Evolutionary conservation across 345 rosid genomes (phyloP), one percentile per base, ranked within the genome.

Genomic region (Isatis tinctoria): DNA sequence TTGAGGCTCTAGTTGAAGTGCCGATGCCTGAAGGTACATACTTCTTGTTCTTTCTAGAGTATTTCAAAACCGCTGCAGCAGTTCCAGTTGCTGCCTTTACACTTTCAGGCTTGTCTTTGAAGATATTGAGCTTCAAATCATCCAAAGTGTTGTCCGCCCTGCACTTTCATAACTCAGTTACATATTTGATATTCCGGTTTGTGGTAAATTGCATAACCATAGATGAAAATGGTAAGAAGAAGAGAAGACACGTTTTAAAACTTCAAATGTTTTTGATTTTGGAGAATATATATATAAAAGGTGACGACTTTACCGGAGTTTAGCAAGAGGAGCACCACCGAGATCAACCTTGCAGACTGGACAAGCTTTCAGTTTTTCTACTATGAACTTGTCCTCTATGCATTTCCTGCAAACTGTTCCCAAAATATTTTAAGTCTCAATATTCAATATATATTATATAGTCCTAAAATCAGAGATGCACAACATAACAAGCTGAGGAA

Each of bases 261-360:
- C 28, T 3, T n/a, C n/a, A 13, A 32, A 62, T 51, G 16, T 51
- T 24, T 11, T 24, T 11, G 57, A 51, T 22, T 18, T 10, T 24
- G 57, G 35, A 24, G 32, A 18, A n/a, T 22, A 22, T 22, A 51
- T 51, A 51, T 51, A 49, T 49, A 49, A 49, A 10, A 49, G 28
- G 30, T 51, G 28, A 61, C 39, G 28, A 61, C 39, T 17, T 13
- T 80, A 75, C 74, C 57, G 48, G 58, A 62, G 71, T 36, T 36
- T 76, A 3, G 26, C 33, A 13, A 54, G 51, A 45, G 79, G 75
- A 36, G 22, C 9, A 54, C 9, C 65, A 63, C 75, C 79, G 37
- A 76, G 75, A 69, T 69, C 35, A 53, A 45, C 65, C 14, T 69
- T 44, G 53, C 79, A 76, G 52, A 62, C 18, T 17, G 79, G 79